phyloP scores from a whole-genome alignment of 306 rosid species.

The Cyamopsis tetragonoloba region DNA sequence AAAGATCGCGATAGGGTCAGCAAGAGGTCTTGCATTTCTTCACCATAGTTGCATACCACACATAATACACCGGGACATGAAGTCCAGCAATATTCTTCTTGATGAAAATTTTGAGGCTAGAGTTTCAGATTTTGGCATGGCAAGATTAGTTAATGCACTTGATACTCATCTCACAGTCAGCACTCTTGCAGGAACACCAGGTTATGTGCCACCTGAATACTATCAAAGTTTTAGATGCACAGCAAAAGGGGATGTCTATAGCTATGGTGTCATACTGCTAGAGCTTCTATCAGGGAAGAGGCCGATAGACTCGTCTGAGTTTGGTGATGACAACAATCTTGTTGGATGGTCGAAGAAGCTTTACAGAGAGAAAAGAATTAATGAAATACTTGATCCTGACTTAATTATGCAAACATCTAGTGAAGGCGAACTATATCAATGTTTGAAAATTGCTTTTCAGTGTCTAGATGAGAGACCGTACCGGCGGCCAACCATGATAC shows the following conservation, averaged over 20 bases:
- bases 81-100: constrained; percentile 80
- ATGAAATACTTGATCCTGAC: constrained; percentile 57
- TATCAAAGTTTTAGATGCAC: constrained; percentile 85
- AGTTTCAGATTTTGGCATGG: constrained; percentile 89
- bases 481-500: constrained; percentile 76
- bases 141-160: constrained; percentile 70
- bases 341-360: constrained; percentile 85
- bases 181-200: constrained; percentile 83
- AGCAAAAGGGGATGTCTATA: constrained; percentile 76
- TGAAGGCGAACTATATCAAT: constrained; percentile 49
- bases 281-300: constrained; percentile 75
- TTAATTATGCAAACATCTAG: constrained; percentile 37
- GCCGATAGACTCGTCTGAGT: constrained; percentile 55
- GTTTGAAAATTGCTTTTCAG: constrained; percentile 60
- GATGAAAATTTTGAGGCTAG: constrained; percentile 78
- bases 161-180: constrained; percentile 84
- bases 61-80: constrained; percentile 83
- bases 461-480: constrained; percentile 69
- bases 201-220: constrained; percentile 86
- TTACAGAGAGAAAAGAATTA: constrained; percentile 45
- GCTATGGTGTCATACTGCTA: constrained; percentile 68
- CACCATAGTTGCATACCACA: constrained; percentile 84
- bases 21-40: constrained; percentile 84
- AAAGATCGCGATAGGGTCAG: constrained; percentile 74
- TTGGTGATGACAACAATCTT: constrained; percentile 78